Evolutionary conservation across 768 basidiomycete species (phyloP).

Genomic region (Lentinula lateritia): DNA sequence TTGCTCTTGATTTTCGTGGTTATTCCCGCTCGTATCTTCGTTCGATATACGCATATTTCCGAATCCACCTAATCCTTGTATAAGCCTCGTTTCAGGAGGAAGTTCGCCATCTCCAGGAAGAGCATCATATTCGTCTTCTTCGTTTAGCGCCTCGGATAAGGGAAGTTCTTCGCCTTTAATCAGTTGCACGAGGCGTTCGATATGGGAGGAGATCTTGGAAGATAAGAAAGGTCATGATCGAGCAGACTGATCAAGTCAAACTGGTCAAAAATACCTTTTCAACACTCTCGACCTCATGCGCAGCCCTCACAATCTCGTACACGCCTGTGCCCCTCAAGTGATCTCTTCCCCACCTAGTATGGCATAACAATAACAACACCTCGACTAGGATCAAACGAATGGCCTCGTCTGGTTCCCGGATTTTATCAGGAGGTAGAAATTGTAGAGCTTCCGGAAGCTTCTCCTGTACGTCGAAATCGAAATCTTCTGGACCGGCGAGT

Average conservation of each 20-base stretch:
- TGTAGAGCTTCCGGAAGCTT: constrained; percentile 79
- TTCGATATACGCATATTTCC: background rate
- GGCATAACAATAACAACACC: constrained; percentile 81
- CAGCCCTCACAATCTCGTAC: constrained; percentile 76
- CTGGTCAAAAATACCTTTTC: no score
- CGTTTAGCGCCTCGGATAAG: constrained; percentile 32
- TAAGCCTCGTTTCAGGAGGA: background rate
- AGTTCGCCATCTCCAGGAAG: constrained; percentile 12
- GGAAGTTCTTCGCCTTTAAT: constrained; percentile 72
- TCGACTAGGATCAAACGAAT: constrained; percentile 86
- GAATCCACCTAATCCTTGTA: background rate
- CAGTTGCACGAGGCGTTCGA: constrained; percentile 85
- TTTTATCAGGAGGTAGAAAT: constrained; percentile 81
- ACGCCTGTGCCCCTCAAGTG: constrained; percentile 74
- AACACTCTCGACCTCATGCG: constrained; percentile 74
- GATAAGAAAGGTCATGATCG: background rate
- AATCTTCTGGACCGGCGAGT: constrained; percentile 91
- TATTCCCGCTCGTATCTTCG: background rate
- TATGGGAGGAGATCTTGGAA: constrained; percentile 81
- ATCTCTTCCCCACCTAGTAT: constrained; percentile 85
- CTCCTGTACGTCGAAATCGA: constrained; percentile 91
- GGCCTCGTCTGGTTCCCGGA: constrained; percentile 69
- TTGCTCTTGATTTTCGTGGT: background rate
- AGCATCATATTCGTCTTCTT: constrained; percentile 21
- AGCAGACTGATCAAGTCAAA: background rate